Conservation (phyloP, 179 eudicot genomes). For the Pouteria campechiana region DNA sequence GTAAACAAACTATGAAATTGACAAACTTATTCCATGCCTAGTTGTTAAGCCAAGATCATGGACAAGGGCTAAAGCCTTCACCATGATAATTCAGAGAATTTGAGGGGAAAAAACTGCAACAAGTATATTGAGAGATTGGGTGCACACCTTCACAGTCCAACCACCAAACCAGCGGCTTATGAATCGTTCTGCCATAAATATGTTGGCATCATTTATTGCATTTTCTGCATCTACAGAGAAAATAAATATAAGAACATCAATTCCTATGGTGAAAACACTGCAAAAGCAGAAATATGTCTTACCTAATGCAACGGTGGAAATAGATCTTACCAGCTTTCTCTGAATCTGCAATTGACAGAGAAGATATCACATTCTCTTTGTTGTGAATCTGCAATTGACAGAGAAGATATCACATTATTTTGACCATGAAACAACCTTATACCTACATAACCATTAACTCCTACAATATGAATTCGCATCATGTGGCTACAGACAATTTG, state of each 20-base stretch:
- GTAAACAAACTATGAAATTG: no score
- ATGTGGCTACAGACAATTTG: background rate
- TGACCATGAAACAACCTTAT: slow-evolving; percentile 1
- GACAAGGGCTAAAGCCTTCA: background rate
- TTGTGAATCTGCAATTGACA: background rate
- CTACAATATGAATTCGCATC: slow-evolving; percentile 11
- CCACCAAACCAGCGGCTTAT: slow-evolving; percentile 89
- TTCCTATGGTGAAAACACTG: background rate
- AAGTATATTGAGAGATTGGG: no score
- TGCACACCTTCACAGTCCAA: slow-evolving; percentile 54
- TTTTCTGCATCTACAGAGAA: slow-evolving; percentile 24
- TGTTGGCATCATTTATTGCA: slow-evolving; percentile 4
- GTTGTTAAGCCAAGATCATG: no score
- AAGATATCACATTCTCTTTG: background rate
- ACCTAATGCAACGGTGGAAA: no score
- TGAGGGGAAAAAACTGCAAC: no score
- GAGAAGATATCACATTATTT: slow-evolving; percentile 7
- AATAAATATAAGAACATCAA: slow-evolving; percentile 6
- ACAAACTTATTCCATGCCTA: no score
- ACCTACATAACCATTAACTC: no score
- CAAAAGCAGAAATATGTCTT: slow-evolving; percentile 1
- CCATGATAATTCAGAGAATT: background rate
- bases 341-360: slow-evolving; percentile 1
- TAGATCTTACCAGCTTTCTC: slow-evolving; percentile 9
- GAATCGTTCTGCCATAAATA: slow-evolving; percentile 28